Base-by-base conservation (phyloP, 1,284 basidiomycete genomes). In the Pulveroboletus sp. region DNA sequence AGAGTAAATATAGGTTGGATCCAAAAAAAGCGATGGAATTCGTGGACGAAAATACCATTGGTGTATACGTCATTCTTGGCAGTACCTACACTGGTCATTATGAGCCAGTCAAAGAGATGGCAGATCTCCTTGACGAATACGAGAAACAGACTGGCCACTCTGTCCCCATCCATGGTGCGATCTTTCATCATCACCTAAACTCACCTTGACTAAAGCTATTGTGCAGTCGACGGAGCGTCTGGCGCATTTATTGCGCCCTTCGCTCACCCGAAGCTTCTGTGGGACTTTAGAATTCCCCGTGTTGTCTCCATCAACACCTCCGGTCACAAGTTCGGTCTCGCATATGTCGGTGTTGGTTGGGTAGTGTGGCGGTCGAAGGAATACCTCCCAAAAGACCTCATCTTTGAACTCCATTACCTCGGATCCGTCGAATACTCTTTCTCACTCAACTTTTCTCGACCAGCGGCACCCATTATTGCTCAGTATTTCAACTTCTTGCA, bases 21-120 rank as follows among this genome's bases (percentile, higher is more conserved):
- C 84, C 94, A 2, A 88, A 92, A 73, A 88, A 86, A 62, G 91
- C 91, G 0, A 89, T 96, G 82, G 81, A 96, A 47, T 89, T 82
- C 60, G 84, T 96, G 22, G 95, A 97, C 68, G 96, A 98, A 76
- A 96, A 97, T 70, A 96, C 91, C 1, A 91, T 92, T 50, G 91
- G 91, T 42, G 77, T 94, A 29, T 92, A 86, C 61, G 83, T 93
- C 46, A 93, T 93, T 64, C 78, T 91, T 33, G 89, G 88, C 45
- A 87, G 86, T 79, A 97, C 95, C 17, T 96, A 96, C 75, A 97
- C 95, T 3, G 96, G 95, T 14, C 90, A 91, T 64, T 97, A 96
- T 69, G 96, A 98, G 69, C 87, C 91, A 24, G 95, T 98, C 43
- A 84, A 92, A 70, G 91, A 89, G 67, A 91, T 98, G 86, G 78